Evolutionary conservation across 2,329 filamentous ascomycete species (phyloP).

Genomic region (Trichothecium roseum): DNA sequence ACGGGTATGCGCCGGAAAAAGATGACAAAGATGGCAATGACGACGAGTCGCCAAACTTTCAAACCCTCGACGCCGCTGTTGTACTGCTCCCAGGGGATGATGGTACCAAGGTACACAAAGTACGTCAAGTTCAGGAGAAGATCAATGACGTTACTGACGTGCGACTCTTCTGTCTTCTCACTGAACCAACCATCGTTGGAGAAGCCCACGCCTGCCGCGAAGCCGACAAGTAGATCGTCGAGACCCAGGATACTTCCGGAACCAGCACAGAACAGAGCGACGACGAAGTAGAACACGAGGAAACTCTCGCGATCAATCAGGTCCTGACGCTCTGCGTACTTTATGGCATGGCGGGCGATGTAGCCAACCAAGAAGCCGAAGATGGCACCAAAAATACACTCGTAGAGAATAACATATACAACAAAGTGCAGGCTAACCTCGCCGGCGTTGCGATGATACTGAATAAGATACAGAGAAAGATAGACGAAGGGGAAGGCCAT

Average conservation of each 20-base stretch:
- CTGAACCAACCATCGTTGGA: conserved; percentile 99
- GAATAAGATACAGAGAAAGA: conserved; percentile 78
- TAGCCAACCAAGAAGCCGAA: conserved; percentile 87
- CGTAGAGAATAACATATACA: conserved; percentile 82
- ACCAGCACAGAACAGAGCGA: conserved; percentile 91
- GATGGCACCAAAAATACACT: conserved; percentile 85
- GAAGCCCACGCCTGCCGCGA: conserved; percentile 94
- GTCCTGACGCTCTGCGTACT: conserved; percentile 71
- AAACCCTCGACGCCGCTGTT: conserved; percentile 67
- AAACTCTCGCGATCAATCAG: conserved; percentile 95
- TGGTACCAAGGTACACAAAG: conserved; percentile 95
- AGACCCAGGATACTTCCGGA: conserved; percentile 84
- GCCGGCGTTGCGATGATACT: conserved; percentile 59
- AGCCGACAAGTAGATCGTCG: conserved; percentile 90
- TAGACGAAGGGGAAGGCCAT: conserved; percentile 99
- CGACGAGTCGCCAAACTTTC: conserved; percentile 80
- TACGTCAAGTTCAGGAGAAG: conserved; percentile 93
- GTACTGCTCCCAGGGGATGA: conserved; percentile 92
- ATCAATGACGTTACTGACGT: conserved; percentile 99
- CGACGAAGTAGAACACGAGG: conserved; percentile 94
- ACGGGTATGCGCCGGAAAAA: conserved; percentile 93
- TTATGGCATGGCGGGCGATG: conserved; percentile 81
- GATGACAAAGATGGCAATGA: conserved; percentile 87
- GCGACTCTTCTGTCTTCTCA: conserved; percentile 95
- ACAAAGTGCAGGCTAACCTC: conserved; percentile 79